Percentiles rank a stretch among this genome's conserved stretches.
Conservation (phyloP, 768 basidiomycete genomes). For the Agaricus bisporus region DNA sequence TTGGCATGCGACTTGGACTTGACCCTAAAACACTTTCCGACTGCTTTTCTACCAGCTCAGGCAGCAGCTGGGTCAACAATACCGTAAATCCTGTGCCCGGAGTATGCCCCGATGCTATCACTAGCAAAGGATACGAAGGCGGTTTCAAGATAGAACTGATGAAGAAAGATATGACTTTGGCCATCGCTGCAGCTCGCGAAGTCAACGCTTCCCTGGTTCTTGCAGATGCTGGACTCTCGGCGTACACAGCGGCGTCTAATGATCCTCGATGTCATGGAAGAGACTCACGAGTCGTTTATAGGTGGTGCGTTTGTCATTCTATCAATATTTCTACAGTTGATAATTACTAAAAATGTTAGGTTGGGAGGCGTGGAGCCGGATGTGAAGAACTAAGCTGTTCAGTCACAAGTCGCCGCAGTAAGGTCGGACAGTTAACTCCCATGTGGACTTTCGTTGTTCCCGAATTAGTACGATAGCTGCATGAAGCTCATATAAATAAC, state of each 20-base stretch:
- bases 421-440: neutral
- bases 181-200: slow-evolving; percentile 29
- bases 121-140: slow-evolving; percentile 35
- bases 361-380: slow-evolving; percentile 27
- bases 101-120: slow-evolving; percentile 36
- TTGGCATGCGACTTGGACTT: slow-evolving; percentile 37
- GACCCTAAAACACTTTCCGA: slow-evolving; percentile 32
- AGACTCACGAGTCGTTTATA: slow-evolving; percentile 35
- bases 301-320: slow-evolving; percentile 25
- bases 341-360: slow-evolving; percentile 14
- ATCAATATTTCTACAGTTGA: neutral
- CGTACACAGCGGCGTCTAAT: slow-evolving; percentile 32
- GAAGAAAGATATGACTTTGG: slow-evolving; percentile 39
- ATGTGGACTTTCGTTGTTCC: neutral
- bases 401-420: neutral
- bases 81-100: slow-evolving; percentile 39
- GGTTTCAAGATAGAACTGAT: slow-evolving; percentile 41
- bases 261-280: slow-evolving; percentile 32
- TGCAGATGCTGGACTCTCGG: slow-evolving; percentile 29
- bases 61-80: slow-evolving; percentile 35
- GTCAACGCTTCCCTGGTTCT: slow-evolving; percentile 33
- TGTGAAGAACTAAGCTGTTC: neutral
- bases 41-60: slow-evolving; percentile 33
- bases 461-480: neutral
- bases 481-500: neutral